Evolutionary conservation across 345 rosid genomes (phyloP).

Genomic region (Linum lewisii): DNA sequence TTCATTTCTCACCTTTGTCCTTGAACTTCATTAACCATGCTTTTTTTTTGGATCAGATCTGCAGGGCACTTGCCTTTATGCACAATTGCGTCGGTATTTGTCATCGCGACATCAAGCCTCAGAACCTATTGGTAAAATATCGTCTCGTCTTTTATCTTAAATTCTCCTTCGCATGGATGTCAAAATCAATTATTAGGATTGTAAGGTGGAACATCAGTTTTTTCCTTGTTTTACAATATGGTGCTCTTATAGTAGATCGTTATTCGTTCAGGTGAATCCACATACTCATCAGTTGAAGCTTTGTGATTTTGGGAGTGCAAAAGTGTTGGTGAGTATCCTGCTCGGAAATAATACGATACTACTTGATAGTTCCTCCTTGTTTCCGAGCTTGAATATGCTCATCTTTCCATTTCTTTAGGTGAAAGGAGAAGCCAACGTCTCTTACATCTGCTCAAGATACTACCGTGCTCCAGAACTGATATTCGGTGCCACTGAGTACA

Average conservation of each 20-base stretch:
- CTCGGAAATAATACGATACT: not conserved
- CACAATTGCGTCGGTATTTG: slow-evolving; percentile 85
- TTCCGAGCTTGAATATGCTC: slow-evolving; percentile 13
- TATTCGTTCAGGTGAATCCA: slow-evolving; percentile 64
- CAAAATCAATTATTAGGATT: not conserved
- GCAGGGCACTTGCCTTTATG: slow-evolving; percentile 88
- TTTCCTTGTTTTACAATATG: not conserved
- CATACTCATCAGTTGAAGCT: slow-evolving; percentile 81
- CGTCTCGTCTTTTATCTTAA: not conserved
- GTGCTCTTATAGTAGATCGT: not conserved
- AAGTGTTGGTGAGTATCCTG: slow-evolving; percentile 55
- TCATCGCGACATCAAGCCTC: slow-evolving; percentile 98
- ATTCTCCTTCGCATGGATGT: slow-evolving; percentile 1
- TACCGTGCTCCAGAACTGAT: slow-evolving; percentile 97
- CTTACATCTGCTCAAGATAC: slow-evolving; percentile 90
- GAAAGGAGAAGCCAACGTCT: slow-evolving; percentile 86
- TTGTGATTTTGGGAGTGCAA: slow-evolving; percentile 97
- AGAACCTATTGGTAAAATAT: slow-evolving; percentile 65
- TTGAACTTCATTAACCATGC: slow-evolving; percentile 4
- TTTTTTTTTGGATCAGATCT: slow-evolving; percentile 51
- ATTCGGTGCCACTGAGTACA: slow-evolving; percentile 93
- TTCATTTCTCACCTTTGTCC: not conserved
- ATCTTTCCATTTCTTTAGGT: slow-evolving; percentile 34
- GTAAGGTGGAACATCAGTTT: not conserved
- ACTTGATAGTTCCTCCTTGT: slow-evolving; percentile 4